Base-by-base conservation (phyloP, 2,329 filamentous ascomycete genomes). In the Fusarium sp. region DNA sequence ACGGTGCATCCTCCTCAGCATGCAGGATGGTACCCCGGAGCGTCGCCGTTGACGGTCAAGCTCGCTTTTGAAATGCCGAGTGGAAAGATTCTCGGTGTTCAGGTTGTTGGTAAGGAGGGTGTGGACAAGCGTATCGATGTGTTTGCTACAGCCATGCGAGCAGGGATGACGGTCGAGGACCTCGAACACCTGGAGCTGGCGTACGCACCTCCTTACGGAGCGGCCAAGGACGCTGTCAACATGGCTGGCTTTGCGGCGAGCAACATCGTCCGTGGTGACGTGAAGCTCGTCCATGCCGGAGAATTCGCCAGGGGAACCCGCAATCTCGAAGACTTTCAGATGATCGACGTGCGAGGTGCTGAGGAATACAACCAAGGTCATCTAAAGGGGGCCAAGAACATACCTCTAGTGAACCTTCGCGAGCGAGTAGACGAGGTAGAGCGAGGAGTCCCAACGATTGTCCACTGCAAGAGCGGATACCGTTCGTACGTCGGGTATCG, bases 121-220 rank as follows among this genome's bases (percentile, higher is more conserved):
- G 63, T 65, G 23, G 55, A 65, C 40, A 62, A 65, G 38, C 59
- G 63, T 4, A 40, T 62, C 23, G 59, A 65, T 25, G 63, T 65
- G 11, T 14, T 65, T 14, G 59, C 63, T 8, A 65, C 60, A 13
- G 63, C 54, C 14, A 59, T 65, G 60, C 46, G 56, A 27, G 59
- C 54, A 10, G 63, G 27, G 4, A 65, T 63, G 63, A 65, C 59
- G 11, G 49, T 59, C 11, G 55, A 58, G 25, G 59, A 65, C 16
- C 54, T 62, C 16, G 63, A 65, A 33, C 63, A 65, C 40, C 40
- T 65, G 20, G 63, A 65, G 6, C 59, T 65, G 13, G 59, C 42
- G 4, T 65, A 65, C 18, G 62, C 62, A 9, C 62, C 62, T 13
- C 62, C 62, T 4, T 65, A 65, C 6, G 53, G 58, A 23, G 55